phyloP scores from a whole-genome alignment of 139 green algal species.

The Chlorella sp. region DNA sequence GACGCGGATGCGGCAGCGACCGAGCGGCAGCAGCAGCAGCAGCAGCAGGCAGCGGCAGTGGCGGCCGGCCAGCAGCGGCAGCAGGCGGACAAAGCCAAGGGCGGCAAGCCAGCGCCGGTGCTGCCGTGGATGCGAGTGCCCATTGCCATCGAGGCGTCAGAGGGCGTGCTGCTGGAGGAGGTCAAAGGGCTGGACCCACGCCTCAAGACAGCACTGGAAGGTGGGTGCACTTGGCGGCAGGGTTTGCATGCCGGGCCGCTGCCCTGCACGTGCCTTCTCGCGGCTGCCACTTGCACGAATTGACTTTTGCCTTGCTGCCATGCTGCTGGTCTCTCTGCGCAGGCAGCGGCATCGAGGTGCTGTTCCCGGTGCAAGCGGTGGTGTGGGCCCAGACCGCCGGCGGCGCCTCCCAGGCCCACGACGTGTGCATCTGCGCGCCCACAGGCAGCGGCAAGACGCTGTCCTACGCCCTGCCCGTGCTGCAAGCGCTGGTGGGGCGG shows the following conservation, averaged over 20 bases:
- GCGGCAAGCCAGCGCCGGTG: slow-evolving; percentile 45
- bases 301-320: too few relatives aligned
- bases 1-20: not conserved
- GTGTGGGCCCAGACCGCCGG: slow-evolving; percentile 78
- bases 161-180: slow-evolving; percentile 51
- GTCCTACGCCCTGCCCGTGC: slow-evolving; percentile 84
- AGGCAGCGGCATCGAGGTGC: slow-evolving; percentile 58
- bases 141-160: slow-evolving; percentile 61
- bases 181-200: slow-evolving; percentile 66
- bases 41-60: not conserved
- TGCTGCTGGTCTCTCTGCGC: not conserved
- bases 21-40: not conserved
- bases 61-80: slow-evolving; percentile 23
- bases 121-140: slow-evolving; percentile 92
- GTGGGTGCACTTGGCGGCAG: too few relatives aligned
- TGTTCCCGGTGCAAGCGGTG: slow-evolving; percentile 87
- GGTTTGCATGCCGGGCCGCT: too few relatives aligned
- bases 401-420: slow-evolving; percentile 72
- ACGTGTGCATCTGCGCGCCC: slow-evolving; percentile 89
- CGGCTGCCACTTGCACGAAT: too few relatives aligned
- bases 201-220: slow-evolving; percentile 48
- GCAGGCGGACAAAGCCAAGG: not conserved
- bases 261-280: too few relatives aligned
- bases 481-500: slow-evolving; percentile 70
- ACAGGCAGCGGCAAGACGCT: slow-evolving; percentile 94